A percentile compares a stretch with the other conserved stretches of the same genome.
Evolutionary conservation across 2,329 filamentous ascomycete species (phyloP).

Genomic region (Phoma herbarum): DNA sequence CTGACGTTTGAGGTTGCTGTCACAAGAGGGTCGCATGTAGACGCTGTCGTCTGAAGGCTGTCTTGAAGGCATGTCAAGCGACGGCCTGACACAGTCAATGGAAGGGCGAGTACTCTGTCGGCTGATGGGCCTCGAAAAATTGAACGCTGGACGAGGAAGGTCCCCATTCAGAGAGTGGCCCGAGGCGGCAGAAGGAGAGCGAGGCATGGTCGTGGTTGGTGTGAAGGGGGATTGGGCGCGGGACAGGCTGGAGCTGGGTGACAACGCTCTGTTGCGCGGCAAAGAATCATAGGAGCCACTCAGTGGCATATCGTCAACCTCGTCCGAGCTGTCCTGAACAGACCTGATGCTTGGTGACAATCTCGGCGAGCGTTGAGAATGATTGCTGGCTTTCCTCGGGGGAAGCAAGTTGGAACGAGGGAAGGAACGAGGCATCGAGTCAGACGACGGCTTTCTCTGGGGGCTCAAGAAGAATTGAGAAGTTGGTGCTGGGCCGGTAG

Average conservation of each 20-base stretch:
- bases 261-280: slow-evolving; percentile 74
- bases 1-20: slow-evolving; percentile 50
- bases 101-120: slow-evolving; percentile 67
- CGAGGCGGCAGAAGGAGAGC: slow-evolving; percentile 86
- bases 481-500: slow-evolving; percentile 44
- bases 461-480: slow-evolving; percentile 47
- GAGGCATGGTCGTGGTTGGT: slow-evolving; percentile 66
- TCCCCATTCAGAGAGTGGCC: slow-evolving; percentile 73
- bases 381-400: slow-evolving; percentile 52
- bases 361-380: slow-evolving; percentile 43
- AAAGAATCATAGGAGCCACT: slow-evolving; percentile 70
- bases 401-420: slow-evolving; percentile 47
- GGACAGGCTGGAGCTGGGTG: slow-evolving; percentile 72
- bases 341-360: slow-evolving; percentile 58
- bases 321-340: slow-evolving; percentile 66
- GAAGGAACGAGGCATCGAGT: slow-evolving; percentile 39
- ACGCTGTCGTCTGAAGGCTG: slow-evolving; percentile 50
- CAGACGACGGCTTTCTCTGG: slow-evolving; percentile 53
- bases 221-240: slow-evolving; percentile 70
- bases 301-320: slow-evolving; percentile 72
- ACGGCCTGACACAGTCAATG: slow-evolving; percentile 47
- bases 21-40: slow-evolving; percentile 51
- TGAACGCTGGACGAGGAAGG: slow-evolving; percentile 79
- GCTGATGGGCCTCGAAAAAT: slow-evolving; percentile 92
- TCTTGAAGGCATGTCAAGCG: slow-evolving; percentile 47